Conservation (phyloP, 2,329 filamentous ascomycete species). For the Dactylella cylindrospora region DNA sequence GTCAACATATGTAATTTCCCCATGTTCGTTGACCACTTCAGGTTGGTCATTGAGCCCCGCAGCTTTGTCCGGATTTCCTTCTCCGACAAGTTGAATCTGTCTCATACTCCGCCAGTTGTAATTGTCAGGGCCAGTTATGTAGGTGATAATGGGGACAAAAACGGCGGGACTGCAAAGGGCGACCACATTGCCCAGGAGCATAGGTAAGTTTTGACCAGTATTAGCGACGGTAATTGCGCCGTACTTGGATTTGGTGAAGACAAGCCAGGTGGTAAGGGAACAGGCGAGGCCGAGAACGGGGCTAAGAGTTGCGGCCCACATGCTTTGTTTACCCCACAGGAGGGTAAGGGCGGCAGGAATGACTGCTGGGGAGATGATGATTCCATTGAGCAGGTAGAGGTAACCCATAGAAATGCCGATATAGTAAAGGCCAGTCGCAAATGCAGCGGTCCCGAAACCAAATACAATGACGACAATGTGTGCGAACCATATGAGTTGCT, state of each 20-base stretch:
- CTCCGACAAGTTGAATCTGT: conserved; percentile 60
- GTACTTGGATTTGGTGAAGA: conserved; percentile 70
- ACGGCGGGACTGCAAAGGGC: conserved; percentile 75
- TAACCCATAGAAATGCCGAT: conserved; percentile 83
- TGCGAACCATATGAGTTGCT: conserved; percentile 74
- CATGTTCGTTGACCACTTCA: conserved; percentile 62
- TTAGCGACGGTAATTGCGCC: conserved; percentile 69
- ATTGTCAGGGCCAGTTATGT: conserved; percentile 67
- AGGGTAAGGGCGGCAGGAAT: conserved; percentile 78
- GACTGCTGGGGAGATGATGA: conserved; percentile 82
- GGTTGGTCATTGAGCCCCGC: conserved; percentile 67
- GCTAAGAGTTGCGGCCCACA: conserved; percentile 69
- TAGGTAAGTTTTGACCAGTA: conserved; percentile 81
- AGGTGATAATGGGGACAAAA: conserved; percentile 73
- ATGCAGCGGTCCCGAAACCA: conserved; percentile 72
- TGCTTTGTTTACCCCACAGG: conserved; percentile 77
- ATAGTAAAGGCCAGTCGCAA: conserved; percentile 73
- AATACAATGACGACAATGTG: conserved; percentile 73
- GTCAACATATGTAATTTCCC: conserved; percentile 26
- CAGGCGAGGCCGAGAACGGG: conserved; percentile 69
- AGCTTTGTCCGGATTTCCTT: conserved; percentile 25
- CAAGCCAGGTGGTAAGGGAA: conserved; percentile 73
- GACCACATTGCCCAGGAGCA: conserved; percentile 83
- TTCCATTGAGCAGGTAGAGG: conserved; percentile 85
- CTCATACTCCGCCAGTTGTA: conserved; percentile 88